Conservation (phyloP, 2,329 filamentous ascomycete species). For the Pezicula carpinea region DNA sequence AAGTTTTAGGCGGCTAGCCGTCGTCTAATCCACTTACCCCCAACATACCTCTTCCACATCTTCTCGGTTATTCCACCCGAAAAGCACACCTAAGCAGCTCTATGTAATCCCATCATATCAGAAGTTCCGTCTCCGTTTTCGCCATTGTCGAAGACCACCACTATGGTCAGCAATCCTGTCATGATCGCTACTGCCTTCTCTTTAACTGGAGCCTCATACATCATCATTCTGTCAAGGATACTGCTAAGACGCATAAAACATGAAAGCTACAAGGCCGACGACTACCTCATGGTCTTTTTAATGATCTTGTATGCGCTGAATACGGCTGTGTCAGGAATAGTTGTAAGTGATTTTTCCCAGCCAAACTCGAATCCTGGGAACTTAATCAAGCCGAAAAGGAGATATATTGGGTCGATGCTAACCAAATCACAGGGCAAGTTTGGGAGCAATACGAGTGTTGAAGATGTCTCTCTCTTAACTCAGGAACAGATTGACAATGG, state of each 20-base stretch:
- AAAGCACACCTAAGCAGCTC: too few relatives aligned
- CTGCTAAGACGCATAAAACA: slow-evolving; percentile 17
- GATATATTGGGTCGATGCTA: neutral
- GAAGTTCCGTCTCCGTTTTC: too few relatives aligned
- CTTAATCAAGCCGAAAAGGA: neutral
- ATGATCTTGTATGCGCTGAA: slow-evolving; percentile 9
- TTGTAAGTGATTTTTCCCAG: slow-evolving; percentile 11
- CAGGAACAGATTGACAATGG: slow-evolving; percentile 2
- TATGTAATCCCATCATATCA: too few relatives aligned
- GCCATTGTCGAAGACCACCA: neutral
- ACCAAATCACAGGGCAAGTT: slow-evolving; percentile 8
- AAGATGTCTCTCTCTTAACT: slow-evolving; percentile 3
- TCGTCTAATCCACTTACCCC: too few relatives aligned
- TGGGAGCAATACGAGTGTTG: slow-evolving; percentile 11
- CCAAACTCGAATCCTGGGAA: neutral
- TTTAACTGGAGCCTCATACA: slow-evolving; percentile 12
- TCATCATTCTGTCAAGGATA: slow-evolving; percentile 15
- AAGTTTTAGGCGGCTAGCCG: too few relatives aligned
- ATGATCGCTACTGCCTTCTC: slow-evolving; percentile 10
- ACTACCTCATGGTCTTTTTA: slow-evolving; percentile 17
- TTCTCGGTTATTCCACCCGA: too few relatives aligned
- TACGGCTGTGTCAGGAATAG: slow-evolving; percentile 10
- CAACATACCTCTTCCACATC: too few relatives aligned
- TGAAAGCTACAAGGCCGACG: slow-evolving; percentile 15
- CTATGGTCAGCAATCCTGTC: neutral